Evolutionary conservation across 1,284 basidiomycete species (phyloP).

Genomic region (Hemileccinum hortonii): DNA sequence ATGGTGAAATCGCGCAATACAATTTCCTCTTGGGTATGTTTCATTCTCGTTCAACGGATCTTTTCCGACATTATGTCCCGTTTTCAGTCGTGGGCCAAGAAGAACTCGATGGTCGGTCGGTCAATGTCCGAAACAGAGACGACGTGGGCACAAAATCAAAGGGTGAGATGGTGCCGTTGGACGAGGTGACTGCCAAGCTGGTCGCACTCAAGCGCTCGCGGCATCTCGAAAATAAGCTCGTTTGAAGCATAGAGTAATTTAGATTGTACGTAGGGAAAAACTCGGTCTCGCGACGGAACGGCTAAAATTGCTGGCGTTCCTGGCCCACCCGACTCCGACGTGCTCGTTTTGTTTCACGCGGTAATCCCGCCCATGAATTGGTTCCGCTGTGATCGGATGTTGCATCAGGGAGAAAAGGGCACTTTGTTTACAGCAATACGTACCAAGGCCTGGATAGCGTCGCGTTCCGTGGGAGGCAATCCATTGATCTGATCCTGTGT

Average conservation of each 20-base stretch:
- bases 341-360: too few species aligned
- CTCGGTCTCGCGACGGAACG: neutral
- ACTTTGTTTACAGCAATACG: slow-evolving; percentile 36
- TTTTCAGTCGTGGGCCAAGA: slow-evolving; percentile 89
- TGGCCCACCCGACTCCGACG: neutral
- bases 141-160: slow-evolving; percentile 82
- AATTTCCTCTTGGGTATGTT: slow-evolving; percentile 90
- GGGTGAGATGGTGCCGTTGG: slow-evolving; percentile 65
- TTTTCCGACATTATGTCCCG: slow-evolving; percentile 6
- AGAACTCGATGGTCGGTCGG: slow-evolving; percentile 81
- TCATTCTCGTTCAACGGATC: neutral
- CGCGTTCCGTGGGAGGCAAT: slow-evolving; percentile 79
- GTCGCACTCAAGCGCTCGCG: slow-evolving; percentile 61
- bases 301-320: neutral
- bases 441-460: slow-evolving; percentile 85
- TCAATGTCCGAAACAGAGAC: slow-evolving; percentile 95
- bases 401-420: slow-evolving; percentile 1
- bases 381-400: slow-evolving; percentile 38
- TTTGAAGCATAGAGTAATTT: slow-evolving; percentile 22
- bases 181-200: slow-evolving; percentile 65
- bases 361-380: slow-evolving; percentile 48
- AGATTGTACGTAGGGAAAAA: neutral
- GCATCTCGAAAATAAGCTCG: slow-evolving; percentile 59
- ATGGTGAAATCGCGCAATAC: slow-evolving; percentile 90
- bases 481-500: slow-evolving; percentile 86